Evolutionary conservation across 768 basidiomycete genomes (phyloP).

Genomic region (Chalciporus pseudorubinellus): DNA sequence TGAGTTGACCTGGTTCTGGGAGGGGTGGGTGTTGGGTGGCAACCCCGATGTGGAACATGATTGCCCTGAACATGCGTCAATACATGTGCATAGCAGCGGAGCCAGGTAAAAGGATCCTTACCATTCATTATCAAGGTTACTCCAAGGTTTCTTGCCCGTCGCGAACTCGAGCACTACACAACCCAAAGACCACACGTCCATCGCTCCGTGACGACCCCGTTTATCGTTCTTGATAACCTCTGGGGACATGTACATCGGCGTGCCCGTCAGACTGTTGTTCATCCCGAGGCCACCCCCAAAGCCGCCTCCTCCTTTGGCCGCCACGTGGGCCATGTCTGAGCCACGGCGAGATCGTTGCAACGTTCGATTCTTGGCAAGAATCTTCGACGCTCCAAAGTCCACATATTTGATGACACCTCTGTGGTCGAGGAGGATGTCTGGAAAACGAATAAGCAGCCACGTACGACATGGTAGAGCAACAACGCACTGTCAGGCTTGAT

Average conservation of each 20-base stretch:
- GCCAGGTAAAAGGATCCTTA: constrained; percentile 32
- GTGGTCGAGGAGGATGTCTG: constrained; percentile 91
- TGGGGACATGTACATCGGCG: constrained; percentile 99
- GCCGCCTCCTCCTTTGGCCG: constrained; percentile 36
- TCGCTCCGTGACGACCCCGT: constrained; percentile 85
- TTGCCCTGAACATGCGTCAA: constrained; percentile 65
- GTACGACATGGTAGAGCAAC: not conserved
- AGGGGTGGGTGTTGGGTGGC: constrained; percentile 95
- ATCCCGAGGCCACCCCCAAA: constrained; percentile 43
- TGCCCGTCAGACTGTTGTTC: constrained; percentile 90
- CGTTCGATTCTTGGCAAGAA: constrained; percentile 87
- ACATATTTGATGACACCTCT: constrained; percentile 93
- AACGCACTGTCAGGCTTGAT: constrained; percentile 97
- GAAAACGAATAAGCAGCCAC: constrained; percentile 12
- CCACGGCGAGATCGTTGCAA: constrained; percentile 67
- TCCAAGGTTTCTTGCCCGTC: constrained; percentile 98
- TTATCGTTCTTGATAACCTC: constrained; percentile 96
- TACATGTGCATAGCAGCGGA: not conserved
- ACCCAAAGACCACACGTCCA: constrained; percentile 98
- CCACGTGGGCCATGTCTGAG: constrained; percentile 37
- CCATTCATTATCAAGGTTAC: constrained; percentile 99
- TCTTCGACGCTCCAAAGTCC: constrained; percentile 97
- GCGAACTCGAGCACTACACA: constrained; percentile 97
- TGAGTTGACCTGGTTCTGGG: constrained; percentile 87
- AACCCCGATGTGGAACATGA: constrained; percentile 99